Evolutionary conservation across 768 basidiomycete genomes (phyloP).

Genomic region (Phaffia tasmanica): DNA sequence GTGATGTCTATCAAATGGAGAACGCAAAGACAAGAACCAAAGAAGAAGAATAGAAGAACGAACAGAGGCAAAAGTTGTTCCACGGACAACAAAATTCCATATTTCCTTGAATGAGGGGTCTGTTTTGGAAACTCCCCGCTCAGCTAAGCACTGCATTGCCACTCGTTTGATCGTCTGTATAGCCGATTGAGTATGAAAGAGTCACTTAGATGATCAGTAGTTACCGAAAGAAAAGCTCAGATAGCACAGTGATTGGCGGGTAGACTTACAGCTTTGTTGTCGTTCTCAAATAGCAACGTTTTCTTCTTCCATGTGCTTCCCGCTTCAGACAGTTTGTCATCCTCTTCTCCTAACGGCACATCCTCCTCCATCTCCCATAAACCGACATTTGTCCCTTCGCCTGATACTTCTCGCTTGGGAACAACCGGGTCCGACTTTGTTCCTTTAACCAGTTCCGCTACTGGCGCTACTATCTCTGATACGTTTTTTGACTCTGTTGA

Average conservation of each 20-base stretch:
- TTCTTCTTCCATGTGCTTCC: background rate
- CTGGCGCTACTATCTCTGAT: no score
- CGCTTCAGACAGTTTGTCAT: background rate
- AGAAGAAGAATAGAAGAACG: background rate
- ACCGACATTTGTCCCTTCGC: background rate
- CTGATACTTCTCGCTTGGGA: background rate
- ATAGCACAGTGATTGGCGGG: no score
- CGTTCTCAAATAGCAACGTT: background rate
- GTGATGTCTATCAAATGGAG: no score
- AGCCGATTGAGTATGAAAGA: background rate
- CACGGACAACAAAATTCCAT: slow-evolving; percentile 9
- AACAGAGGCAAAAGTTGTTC: background rate
- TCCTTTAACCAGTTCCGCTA: no score
- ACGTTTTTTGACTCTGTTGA: no score
- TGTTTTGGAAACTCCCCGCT: slow-evolving; percentile 4
- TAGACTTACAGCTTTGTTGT: slow-evolving; percentile 8
- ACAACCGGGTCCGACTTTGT: no score
- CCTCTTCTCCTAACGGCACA: background rate
- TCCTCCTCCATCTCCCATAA: background rate
- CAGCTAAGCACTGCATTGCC: slow-evolving; percentile 6
- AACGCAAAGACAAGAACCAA: background rate
- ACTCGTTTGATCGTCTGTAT: slow-evolving; percentile 10
- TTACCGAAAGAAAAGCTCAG: background rate
- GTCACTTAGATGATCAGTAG: background rate
- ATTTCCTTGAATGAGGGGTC: background rate